Percentiles rank a stretch among this genome's conserved stretches.
phyloP scores from a whole-genome alignment of 164 flowering plant species.

The Macadamia integrifolia region DNA sequence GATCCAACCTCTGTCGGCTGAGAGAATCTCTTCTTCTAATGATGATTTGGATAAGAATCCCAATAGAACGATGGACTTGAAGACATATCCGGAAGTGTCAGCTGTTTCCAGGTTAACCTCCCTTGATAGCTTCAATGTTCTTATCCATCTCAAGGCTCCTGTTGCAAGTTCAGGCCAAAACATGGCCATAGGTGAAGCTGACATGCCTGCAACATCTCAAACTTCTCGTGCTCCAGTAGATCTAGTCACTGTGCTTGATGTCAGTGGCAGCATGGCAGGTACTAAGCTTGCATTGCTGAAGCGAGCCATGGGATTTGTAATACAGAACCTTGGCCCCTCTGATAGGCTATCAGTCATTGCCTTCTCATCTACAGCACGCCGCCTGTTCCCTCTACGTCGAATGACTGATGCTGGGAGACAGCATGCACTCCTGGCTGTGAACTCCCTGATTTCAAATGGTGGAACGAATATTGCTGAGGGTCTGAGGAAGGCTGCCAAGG shows the following conservation, averaged over 20 bases:
- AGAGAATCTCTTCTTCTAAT: conserved; percentile 10
- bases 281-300: conserved; percentile 87
- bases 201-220: conserved; percentile 19
- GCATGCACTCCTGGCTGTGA: conserved; percentile 78
- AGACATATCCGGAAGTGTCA: conserved; percentile 66
- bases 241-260: conserved; percentile 93
- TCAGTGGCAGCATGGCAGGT: conserved; percentile 99
- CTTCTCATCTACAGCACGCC: conserved; percentile 85
- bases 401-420: conserved; percentile 78
- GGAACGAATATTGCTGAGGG: conserved; percentile 95
- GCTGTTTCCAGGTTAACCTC: conserved; percentile 47
- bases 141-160: conserved; percentile 86
- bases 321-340: conserved; percentile 80
- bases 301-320: conserved; percentile 92
- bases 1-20: conserved; percentile 18
- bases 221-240: conserved; percentile 76
- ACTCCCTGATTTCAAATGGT: conserved; percentile 65
- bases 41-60: conserved; percentile 13
- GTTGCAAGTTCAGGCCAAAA: conserved; percentile 18
- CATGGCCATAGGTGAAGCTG: conserved; percentile 10
- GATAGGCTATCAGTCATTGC: conserved; percentile 91
- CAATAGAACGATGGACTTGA: conserved; percentile 40
- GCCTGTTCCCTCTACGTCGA: conserved; percentile 72
- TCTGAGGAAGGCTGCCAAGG: conserved; percentile 74
- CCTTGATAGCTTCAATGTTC: conserved; percentile 46